phyloP scores from a whole-genome alignment of 192 early-diverging fungal genomes.

The Phlyctochytrium planicorne region DNA sequence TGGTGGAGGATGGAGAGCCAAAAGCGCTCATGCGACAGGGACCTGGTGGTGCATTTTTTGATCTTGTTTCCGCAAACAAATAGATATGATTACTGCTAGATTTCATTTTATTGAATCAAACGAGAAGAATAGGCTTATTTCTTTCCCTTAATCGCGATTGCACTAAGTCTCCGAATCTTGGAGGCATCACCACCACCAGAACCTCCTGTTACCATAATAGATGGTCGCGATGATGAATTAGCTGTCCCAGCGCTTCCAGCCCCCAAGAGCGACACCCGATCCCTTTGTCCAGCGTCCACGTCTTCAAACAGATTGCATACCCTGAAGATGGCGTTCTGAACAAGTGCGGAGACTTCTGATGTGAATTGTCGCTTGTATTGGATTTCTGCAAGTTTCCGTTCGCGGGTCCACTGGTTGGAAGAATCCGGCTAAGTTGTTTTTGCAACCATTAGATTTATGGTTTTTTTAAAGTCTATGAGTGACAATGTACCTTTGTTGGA shows the following conservation, averaged over 20 bases:
- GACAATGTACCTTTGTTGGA: constrained; percentile 13
- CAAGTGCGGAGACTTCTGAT: constrained; percentile 3
- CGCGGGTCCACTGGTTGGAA: constrained; percentile 12
- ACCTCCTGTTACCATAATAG: too few species aligned
- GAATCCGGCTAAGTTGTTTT: constrained; percentile 20
- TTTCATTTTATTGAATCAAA: too few species aligned
- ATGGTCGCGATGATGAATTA: too few species aligned
- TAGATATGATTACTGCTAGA: too few species aligned
- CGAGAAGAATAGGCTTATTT: too few species aligned
- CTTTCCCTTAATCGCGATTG: too few species aligned
- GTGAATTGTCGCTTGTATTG: constrained; percentile 15
- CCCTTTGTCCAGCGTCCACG: not conserved
- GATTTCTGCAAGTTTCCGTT: constrained; percentile 13
- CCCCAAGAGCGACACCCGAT: not conserved
- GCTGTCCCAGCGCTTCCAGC: not conserved
- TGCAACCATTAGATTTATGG: not conserved
- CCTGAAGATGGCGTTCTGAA: constrained; percentile 6
- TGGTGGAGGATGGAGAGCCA: constrained; percentile 54
- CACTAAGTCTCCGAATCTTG: too few species aligned
- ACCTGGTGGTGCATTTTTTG: too few species aligned
- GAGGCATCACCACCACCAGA: too few species aligned
- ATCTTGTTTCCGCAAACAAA: too few species aligned
- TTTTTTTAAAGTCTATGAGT: not conserved
- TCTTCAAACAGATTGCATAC: constrained; percentile 19
- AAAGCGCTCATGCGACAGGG: constrained; percentile 45